Percentiles rank a stretch among this genome's conserved stretches.
Conservation (phyloP, 2,329 filamentous ascomycete species). For the Beauveria bassiana region DNA sequence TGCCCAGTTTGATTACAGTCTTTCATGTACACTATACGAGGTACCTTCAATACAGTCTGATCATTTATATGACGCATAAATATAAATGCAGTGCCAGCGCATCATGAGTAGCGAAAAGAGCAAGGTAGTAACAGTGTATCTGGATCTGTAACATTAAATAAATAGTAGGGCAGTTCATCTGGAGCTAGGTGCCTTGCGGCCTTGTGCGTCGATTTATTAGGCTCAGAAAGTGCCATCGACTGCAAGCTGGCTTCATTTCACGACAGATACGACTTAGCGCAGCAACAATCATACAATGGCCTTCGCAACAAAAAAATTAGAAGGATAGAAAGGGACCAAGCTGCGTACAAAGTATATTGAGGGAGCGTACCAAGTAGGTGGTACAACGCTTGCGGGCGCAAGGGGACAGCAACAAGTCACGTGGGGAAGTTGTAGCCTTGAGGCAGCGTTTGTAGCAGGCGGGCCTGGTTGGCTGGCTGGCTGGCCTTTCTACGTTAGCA, state of each 20-base stretch:
- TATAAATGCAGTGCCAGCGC: too few relatives aligned
- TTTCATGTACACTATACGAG: slow-evolving; percentile 7
- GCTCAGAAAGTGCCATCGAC: background rate
- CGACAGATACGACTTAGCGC: background rate
- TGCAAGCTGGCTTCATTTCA: background rate
- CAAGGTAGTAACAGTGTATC: background rate
- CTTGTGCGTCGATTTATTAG: background rate
- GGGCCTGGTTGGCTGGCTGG: slow-evolving; percentile 16
- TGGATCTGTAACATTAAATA: background rate
- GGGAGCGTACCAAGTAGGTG: background rate
- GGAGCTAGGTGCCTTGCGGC: background rate
- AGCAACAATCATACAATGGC: background rate
- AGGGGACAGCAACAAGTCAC: slow-evolving; percentile 19
- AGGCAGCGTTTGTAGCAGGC: background rate
- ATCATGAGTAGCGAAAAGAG: background rate
- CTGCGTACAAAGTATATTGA: too few relatives aligned
- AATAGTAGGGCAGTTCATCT: background rate
- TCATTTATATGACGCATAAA: background rate
- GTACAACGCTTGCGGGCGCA: background rate
- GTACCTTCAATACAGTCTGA: slow-evolving; percentile 6
- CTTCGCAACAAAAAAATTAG: background rate
- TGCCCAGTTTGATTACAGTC: background rate
- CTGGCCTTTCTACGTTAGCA: slow-evolving; percentile 18
- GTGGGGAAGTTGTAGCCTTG: slow-evolving; percentile 24
- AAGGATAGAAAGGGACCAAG: too few relatives aligned